Evolutionary conservation across 495 filamentous ascomycete species (phyloP).

Genomic region (Hyaloscypha finlandica): DNA sequence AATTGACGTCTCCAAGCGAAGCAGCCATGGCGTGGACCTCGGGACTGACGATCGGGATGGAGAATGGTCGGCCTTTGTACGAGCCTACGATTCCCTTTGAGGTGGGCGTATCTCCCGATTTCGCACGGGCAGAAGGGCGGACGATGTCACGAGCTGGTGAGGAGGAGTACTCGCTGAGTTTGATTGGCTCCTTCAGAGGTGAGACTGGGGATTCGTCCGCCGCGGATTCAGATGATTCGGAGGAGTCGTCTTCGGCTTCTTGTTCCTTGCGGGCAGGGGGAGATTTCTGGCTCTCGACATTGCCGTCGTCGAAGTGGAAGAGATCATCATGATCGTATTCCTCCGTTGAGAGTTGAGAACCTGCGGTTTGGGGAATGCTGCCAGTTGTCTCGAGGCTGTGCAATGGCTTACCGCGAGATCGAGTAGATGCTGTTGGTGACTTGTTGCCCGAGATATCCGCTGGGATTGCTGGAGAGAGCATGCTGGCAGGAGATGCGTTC

Average conservation of each 20-base stretch:
- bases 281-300: neutral
- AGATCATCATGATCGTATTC: constrained; percentile 26
- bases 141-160: constrained; percentile 26
- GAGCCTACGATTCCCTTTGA: constrained; percentile 19
- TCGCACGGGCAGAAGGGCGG: neutral
- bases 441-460: constrained; percentile 2
- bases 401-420: neutral
- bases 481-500: constrained; percentile 24
- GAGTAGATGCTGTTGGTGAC: constrained; percentile 13
- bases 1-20: constrained; percentile 22
- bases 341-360: neutral
- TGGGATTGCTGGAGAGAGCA: constrained; percentile 13
- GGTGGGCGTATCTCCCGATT: neutral
- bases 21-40: constrained; percentile 29
- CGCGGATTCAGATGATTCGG: constrained; percentile 7
- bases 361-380: constrained; percentile 6
- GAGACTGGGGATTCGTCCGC: constrained; percentile 1
- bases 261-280: constrained; percentile 1
- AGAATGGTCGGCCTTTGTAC: constrained; percentile 30
- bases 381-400: neutral
- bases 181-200: neutral
- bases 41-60: constrained; percentile 28
- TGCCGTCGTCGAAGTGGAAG: constrained; percentile 23
- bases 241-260: constrained; percentile 2
- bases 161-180: constrained; percentile 8